Percentiles rank a stretch among this genome's conserved stretches.
Conservation (phyloP, 73 alveolate species). For the Blepharisma japonicum region DNA sequence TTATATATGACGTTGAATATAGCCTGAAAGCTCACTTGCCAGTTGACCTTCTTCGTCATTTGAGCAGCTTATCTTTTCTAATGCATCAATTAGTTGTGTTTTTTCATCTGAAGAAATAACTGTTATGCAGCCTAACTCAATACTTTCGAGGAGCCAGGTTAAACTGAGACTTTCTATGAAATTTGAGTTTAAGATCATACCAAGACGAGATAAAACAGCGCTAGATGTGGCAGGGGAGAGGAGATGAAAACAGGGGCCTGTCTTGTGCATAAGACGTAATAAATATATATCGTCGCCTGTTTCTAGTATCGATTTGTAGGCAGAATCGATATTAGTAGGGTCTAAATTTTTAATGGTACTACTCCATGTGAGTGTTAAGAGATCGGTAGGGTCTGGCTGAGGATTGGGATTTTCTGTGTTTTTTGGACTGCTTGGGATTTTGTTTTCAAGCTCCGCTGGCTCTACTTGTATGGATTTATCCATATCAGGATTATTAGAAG, state of each 20-base stretch:
- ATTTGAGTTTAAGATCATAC: too few species aligned
- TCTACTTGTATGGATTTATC: background rate
- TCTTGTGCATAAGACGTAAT: background rate
- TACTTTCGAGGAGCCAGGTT: too few species aligned
- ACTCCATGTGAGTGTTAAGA: background rate
- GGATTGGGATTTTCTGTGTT: background rate
- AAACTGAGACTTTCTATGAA: too few species aligned
- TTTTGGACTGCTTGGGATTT: background rate
- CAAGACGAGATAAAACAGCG: too few species aligned
- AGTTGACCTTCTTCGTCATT: too few species aligned
- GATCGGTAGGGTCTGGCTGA: background rate
- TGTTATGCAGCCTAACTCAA: too few species aligned
- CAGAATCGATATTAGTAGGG: background rate
- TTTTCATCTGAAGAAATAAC: too few species aligned
- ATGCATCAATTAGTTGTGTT: too few species aligned
- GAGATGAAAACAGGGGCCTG: background rate
- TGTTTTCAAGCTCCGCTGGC: background rate
- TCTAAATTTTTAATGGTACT: background rate
- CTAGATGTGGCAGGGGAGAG: background rate
- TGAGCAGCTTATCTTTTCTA: too few species aligned
- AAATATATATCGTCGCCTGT: constrained; percentile 2
- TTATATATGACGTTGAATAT: too few species aligned
- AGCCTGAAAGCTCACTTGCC: too few species aligned
- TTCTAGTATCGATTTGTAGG: background rate
- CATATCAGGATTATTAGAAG: background rate